Conservation (phyloP, 1,139 yeast genomes). For the Suhomyces guaymorum region DNA sequence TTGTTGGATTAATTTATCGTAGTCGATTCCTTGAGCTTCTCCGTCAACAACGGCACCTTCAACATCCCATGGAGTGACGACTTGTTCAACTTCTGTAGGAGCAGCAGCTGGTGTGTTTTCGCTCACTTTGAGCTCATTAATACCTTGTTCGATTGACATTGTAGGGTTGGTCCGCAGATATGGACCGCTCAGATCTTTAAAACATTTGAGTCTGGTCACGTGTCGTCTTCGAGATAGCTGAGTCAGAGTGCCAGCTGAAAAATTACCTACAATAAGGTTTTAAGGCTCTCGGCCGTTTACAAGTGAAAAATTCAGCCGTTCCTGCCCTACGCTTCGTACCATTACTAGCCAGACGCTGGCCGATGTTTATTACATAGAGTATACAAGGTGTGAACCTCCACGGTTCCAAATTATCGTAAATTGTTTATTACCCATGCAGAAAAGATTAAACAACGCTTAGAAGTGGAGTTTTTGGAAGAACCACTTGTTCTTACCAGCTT, state of each 20-base stretch:
- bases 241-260: too few relatives aligned
- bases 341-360: constrained; percentile 6
- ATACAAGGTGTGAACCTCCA: constrained; percentile 9
- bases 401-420: constrained; percentile 15
- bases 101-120: constrained; percentile 12
- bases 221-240: neutral
- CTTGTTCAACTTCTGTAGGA: constrained; percentile 51
- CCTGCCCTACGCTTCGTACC: too few relatives aligned
- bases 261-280: too few relatives aligned
- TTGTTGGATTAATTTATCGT: constrained; percentile 78
- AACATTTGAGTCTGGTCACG: constrained; percentile 2
- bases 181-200: constrained; percentile 2
- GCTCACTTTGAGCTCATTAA: constrained; percentile 26
- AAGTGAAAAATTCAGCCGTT: too few relatives aligned
- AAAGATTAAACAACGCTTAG: constrained; percentile 49
- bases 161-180: neutral
- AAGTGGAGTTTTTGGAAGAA: constrained; percentile 98
- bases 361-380: constrained; percentile 12
- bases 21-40: constrained; percentile 82
- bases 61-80: constrained; percentile 86
- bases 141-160: constrained; percentile 21
- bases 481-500: constrained; percentile 99
- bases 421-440: constrained; percentile 42
- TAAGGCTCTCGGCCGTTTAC: too few relatives aligned
- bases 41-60: constrained; percentile 99